Base-by-base conservation (phyloP, 345 rosid genomes). In the Dipteronia dyeriana region DNA sequence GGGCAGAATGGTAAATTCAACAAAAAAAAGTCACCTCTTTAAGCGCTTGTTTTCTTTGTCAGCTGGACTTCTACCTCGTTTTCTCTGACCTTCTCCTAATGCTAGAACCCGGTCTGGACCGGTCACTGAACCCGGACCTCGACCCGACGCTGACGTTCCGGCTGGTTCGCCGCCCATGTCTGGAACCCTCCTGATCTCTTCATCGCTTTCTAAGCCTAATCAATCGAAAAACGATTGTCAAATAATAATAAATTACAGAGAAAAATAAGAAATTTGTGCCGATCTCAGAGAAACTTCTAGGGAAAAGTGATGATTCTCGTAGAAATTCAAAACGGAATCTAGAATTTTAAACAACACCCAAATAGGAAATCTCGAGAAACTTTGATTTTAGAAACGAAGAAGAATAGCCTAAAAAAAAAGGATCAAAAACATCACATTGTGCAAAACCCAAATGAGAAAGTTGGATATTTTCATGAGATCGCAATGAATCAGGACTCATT, bases 181-280 rank as follows among this genome's bases (percentile, higher is more conserved):
- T 57, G 99, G 98, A 51, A 92, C 98, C 84, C 97, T 88, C 63
- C 98, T 85, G 79, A 91, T 92, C 90, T 97, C 99, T 81, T 97
- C 98, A 67, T 97, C 99, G 53, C 99, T 97, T 82, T 97, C 98
- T 78, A 97, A 75, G 9, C 97, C 99, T 96, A 66, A 29, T 22
- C 16, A 66, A 47, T 5, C 11, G 38, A 9, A 11, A 5, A 31
- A 8, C 16, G 51, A 59, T 31, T 31, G 19, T 19, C 9, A 57
- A 45, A 19, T 20, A 76, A 61, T 14, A 56, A 68, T 10, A 71
- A 61, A 73, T 22, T 57, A 11, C 1, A 22, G n/a, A 19, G 43
- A 17, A 14, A 70, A 73, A 31, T 61, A 39, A 7, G 34, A 62
- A 75, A 80, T 83, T 77, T 76, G 57, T 62, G 62, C 68, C 63